phyloP scores from a whole-genome alignment of 768 basidiomycete genomes.

The Russula abietina region DNA sequence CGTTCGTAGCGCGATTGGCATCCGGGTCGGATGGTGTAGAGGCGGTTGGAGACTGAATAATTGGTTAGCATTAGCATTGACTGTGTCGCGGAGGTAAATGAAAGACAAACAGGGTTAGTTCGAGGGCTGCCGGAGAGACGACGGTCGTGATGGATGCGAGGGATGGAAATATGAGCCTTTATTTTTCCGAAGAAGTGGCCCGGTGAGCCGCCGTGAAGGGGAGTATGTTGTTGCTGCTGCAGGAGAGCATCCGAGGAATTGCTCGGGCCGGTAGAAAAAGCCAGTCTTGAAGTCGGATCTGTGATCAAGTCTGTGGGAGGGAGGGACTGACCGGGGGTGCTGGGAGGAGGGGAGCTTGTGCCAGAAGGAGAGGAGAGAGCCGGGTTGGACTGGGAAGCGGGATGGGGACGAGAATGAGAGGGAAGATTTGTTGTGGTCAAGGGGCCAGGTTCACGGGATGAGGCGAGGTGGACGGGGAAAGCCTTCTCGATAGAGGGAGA shows the following conservation, averaged over 20 bases:
- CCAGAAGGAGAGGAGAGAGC: constrained; percentile 66
- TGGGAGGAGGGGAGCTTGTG: constrained; percentile 64
- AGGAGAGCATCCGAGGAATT: constrained; percentile 34
- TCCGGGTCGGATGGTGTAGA: constrained; percentile 24
- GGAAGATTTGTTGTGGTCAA: constrained; percentile 36
- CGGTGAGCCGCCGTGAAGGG: constrained; percentile 23
- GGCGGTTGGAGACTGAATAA: constrained; percentile 27
- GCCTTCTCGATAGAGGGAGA: constrained; percentile 29
- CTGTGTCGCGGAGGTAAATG: background rate
- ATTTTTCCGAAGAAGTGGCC: constrained; percentile 24
- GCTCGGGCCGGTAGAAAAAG: constrained; percentile 27
- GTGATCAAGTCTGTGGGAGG: constrained; percentile 39
- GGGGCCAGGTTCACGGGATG: constrained; percentile 31
- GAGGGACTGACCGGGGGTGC: constrained; percentile 49
- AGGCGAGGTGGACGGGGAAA: constrained; percentile 24
- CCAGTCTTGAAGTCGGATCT: constrained; percentile 35
- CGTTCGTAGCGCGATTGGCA: constrained; percentile 14
- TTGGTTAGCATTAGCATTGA: constrained; percentile 23
- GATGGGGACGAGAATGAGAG: constrained; percentile 27
- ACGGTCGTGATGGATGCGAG: constrained; percentile 25
- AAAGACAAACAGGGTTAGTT: constrained; percentile 31
- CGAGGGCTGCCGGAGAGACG: constrained; percentile 30
- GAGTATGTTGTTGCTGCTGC: constrained; percentile 34
- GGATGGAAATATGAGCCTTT: constrained; percentile 27
- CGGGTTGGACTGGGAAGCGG: constrained; percentile 43